Base-by-base conservation (phyloP, 2,329 filamentous ascomycete genomes). In the Alternaria burnsii region DNA sequence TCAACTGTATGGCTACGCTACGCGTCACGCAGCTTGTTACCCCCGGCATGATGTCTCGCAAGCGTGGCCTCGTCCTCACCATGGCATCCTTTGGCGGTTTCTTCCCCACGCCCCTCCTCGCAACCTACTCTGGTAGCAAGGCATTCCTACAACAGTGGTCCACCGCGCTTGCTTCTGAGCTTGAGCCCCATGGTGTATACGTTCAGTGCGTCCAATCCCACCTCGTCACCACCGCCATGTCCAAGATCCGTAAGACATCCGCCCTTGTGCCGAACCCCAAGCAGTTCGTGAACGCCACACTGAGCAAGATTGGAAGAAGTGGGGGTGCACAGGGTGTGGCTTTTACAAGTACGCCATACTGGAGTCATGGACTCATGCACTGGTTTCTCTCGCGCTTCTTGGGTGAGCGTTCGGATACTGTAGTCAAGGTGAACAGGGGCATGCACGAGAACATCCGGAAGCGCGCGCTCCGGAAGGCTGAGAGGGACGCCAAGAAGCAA, bases 81-180 rank as follows among this genome's bases (percentile, higher is more conserved):
- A 97, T 99, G 94, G 95, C 94, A 47, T 97, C 94, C 11, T 97
- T 98, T 76, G 95, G 91, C 63, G 96, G 95, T 68, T 90, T 96
- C 81, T 88, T 95, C 62, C 95, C 95, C 8, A 97, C 93, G 0
- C 94, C 96, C 6, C 89, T 95, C 55, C 87, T 99, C 44, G 95
- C 95, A 12, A 98, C 95, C 3, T 99, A 99, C 85, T 96, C 92
- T 44, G 95, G 95, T 68, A 95, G 91, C 87, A 99, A 99, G 83
- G 94, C 95, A 1, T 99, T 99, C 86, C 86, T 99, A 50, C 94
- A 98, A 81, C 90, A 97, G 76, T 99, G 95, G 95, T 97, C 91
- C 68, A 91, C 89, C 6, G 89, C 95, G 11, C 86, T 99, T 14
- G 91, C 90, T 1, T 87, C 90, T 14, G 95, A 99, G 80, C 86